Conservation (phyloP, 108 stramenopile species). For the Cyclotella atomus region DNA sequence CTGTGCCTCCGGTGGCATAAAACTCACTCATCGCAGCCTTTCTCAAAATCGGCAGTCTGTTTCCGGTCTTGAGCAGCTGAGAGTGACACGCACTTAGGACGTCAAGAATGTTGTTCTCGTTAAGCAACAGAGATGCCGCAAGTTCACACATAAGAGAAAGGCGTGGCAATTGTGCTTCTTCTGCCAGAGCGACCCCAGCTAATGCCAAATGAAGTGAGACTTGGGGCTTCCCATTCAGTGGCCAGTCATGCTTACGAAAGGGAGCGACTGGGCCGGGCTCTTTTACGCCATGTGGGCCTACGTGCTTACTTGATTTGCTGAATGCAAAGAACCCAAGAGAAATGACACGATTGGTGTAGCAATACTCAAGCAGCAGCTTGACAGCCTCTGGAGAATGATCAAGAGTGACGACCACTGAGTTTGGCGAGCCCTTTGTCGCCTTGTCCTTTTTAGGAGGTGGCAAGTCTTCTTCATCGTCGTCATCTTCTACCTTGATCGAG, state of each 20-base stretch:
- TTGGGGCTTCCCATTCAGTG: conserved; percentile 60
- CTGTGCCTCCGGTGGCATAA: conserved; percentile 51
- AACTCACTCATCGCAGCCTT: conserved; percentile 75
- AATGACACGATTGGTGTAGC: conserved; percentile 85
- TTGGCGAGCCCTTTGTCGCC: conserved; percentile 6
- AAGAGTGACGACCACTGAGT: conserved; percentile 27
- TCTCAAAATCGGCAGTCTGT: conserved; percentile 67
- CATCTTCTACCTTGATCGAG: conserved; percentile 60
- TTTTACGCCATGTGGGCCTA: background rate
- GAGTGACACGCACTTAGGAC: conserved; percentile 63
- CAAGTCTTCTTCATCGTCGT: conserved; percentile 63
- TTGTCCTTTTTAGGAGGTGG: background rate
- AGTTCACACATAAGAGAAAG: conserved; percentile 89
- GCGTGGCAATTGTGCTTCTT: conserved; percentile 78
- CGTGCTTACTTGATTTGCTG: conserved; percentile 42
- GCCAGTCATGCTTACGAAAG: conserved; percentile 60
- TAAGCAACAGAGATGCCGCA: conserved; percentile 71
- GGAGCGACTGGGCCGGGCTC: conserved; percentile 47
- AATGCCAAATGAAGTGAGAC: conserved; percentile 70
- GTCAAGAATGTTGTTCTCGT: conserved; percentile 61
- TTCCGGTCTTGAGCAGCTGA: conserved; percentile 66
- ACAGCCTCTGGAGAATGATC: conserved; percentile 88
- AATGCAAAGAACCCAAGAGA: conserved; percentile 77
- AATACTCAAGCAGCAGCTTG: conserved; percentile 84
- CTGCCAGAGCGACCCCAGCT: conserved; percentile 74